Percentiles rank a stretch among this genome's conserved stretches.
phyloP scores from a whole-genome alignment of 2,329 filamentous ascomycete species.

The Fusarium zealandicum region DNA sequence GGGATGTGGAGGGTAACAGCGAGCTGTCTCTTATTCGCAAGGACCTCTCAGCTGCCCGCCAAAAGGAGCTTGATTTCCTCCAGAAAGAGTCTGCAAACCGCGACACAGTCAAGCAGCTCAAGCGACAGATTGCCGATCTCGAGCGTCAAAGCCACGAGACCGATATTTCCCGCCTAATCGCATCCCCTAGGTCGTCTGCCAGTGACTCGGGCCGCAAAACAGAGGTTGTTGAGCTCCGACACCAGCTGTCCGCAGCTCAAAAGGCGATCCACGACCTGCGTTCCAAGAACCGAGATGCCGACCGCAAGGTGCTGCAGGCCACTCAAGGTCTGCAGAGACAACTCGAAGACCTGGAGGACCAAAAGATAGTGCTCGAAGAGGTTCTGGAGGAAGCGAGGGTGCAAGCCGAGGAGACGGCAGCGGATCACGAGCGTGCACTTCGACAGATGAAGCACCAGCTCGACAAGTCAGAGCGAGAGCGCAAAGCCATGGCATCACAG shows the following conservation, averaged over 20 bases:
- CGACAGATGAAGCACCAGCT: conserved; percentile 57
- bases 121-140: conserved; percentile 69
- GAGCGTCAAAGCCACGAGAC: conserved; percentile 73
- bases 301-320: conserved; percentile 53
- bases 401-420: conserved; percentile 56
- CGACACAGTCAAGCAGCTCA: conserved; percentile 67
- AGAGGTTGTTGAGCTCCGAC: conserved; percentile 65
- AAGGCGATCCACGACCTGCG: conserved; percentile 64
- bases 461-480: conserved; percentile 59
- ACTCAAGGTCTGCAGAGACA: conserved; percentile 60
- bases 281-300: conserved; percentile 58
- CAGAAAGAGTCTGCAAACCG: conserved; percentile 72
- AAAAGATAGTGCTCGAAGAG: conserved; percentile 64
- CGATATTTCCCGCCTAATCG: conserved; percentile 59
- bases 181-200: conserved; percentile 55
- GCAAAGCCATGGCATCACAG: conserved; percentile 45
- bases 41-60: conserved; percentile 68
- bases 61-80: conserved; percentile 69
- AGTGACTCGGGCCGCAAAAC: conserved; percentile 61
- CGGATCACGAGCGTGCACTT: conserved; percentile 53
- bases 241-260: conserved; percentile 67
- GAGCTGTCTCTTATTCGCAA: conserved; percentile 68
- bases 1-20: conserved; percentile 52
- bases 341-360: conserved; percentile 65
- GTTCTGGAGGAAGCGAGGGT: conserved; percentile 63